Conservation (phyloP, 805 yeast species). For the Wickerhamomyces rabaulensis region DNA sequence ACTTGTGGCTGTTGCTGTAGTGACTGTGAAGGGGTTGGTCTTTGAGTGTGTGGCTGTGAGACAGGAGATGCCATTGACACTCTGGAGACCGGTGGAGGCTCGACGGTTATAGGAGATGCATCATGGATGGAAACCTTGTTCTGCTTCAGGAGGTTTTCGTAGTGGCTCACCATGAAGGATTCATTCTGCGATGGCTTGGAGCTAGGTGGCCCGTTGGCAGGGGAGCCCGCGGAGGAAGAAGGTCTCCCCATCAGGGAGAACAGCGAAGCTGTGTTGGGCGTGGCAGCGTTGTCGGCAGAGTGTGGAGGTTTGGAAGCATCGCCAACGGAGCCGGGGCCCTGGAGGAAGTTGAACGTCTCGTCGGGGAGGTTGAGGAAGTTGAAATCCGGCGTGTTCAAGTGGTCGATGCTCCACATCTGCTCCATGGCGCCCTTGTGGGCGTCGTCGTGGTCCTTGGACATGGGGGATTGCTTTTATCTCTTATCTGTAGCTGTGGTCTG, state of each 20-base stretch:
- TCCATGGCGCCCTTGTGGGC: not conserved
- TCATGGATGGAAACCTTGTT: slow-evolving; percentile 20
- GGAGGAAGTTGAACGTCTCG: slow-evolving; percentile 11
- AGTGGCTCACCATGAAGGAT: slow-evolving; percentile 19
- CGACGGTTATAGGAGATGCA: slow-evolving; percentile 15
- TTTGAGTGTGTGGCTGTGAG: not conserved
- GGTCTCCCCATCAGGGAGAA: not conserved
- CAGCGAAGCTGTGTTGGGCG: not conserved
- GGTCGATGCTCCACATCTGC: slow-evolving; percentile 15
- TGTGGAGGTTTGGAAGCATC: slow-evolving; percentile 1
- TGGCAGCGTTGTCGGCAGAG: not conserved
- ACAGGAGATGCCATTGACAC: slow-evolving; percentile 7
- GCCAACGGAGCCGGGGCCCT: not conserved
- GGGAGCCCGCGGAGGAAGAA: not conserved
- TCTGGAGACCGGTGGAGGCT: slow-evolving; percentile 12
- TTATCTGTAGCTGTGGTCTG: not conserved
- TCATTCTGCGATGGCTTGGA: not conserved
- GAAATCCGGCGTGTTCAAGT: slow-evolving; percentile 16
- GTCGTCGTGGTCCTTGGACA: not conserved
- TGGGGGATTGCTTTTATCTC: not conserved
- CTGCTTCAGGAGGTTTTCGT: slow-evolving; percentile 21
- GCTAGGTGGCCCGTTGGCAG: not conserved
- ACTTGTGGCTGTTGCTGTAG: slow-evolving; percentile 4
- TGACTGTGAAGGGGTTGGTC: not conserved
- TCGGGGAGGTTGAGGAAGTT: slow-evolving; percentile 21